phyloP scores from a whole-genome alignment of 1,284 basidiomycete genomes.

The Cronartium quercuum region DNA sequence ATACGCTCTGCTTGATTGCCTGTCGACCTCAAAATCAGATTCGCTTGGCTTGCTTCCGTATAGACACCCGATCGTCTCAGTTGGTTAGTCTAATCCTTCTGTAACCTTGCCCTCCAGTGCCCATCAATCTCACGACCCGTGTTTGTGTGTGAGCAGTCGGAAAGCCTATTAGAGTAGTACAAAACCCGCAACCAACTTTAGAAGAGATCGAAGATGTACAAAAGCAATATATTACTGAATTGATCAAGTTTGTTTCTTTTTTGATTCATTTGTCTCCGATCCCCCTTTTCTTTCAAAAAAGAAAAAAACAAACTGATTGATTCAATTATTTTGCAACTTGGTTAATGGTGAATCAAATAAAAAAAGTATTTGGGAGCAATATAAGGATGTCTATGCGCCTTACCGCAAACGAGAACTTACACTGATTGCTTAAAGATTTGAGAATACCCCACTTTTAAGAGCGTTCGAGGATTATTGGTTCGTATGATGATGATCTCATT shows the following conservation, averaged over 20 bases:
- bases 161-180: constrained; percentile 71
- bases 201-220: constrained; percentile 77
- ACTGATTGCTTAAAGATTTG: constrained; percentile 43
- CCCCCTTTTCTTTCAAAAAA: background rate
- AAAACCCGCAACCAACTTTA: constrained; percentile 70
- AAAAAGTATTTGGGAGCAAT: constrained; percentile 84
- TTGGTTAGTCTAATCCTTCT: constrained; percentile 52
- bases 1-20: background rate
- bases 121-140: background rate
- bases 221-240: constrained; percentile 79
- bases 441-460: too few relatives aligned
- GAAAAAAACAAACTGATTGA: background rate
- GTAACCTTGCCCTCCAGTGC: constrained; percentile 20
- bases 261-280: background rate
- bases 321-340: background rate
- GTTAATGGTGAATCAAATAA: background rate
- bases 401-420: constrained; percentile 54
- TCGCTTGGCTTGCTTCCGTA: constrained; percentile 75
- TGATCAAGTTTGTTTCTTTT: constrained; percentile 60
- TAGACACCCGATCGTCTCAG: constrained; percentile 85
- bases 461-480: too few relatives aligned
- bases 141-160: constrained; percentile 55
- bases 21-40: constrained; percentile 26
- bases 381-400: constrained; percentile 80
- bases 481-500: too few relatives aligned